phyloP scores from a whole-genome alignment of 2,329 filamentous ascomycete species.

The Fusarium sp. region DNA sequence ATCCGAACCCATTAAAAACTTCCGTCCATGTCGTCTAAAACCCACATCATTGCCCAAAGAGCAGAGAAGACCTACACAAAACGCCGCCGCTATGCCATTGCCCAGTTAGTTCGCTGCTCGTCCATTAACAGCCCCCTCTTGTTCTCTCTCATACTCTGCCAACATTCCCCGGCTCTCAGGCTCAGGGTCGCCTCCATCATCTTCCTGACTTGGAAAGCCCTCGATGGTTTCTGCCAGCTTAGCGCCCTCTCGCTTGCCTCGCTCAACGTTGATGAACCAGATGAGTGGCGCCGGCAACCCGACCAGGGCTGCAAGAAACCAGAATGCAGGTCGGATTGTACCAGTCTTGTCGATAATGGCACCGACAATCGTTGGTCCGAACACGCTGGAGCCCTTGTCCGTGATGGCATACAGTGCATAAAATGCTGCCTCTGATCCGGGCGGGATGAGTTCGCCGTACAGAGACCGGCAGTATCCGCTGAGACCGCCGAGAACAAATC shows the following conservation, averaged over 20 bases:
- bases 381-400: constrained; percentile 94
- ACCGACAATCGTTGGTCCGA: constrained; percentile 94
- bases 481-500: constrained; percentile 92
- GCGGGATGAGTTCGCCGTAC: constrained; percentile 93
- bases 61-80: constrained; percentile 14
- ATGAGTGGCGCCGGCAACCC: constrained; percentile 87
- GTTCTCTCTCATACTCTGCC: constrained; percentile 43
- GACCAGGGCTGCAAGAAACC: constrained; percentile 89
- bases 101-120: constrained; percentile 11
- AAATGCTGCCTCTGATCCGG: constrained; percentile 94
- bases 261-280: constrained; percentile 85
- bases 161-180: constrained; percentile 46
- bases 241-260: constrained; percentile 77
- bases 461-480: constrained; percentile 92
- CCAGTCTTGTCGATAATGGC: constrained; percentile 88
- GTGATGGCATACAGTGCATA: constrained; percentile 98
- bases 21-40: constrained; percentile 13
- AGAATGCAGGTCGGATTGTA: constrained; percentile 88
- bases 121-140: constrained; percentile 26
- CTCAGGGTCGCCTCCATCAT: constrained; percentile 31
- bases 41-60: background rate
- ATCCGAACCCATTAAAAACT: background rate
- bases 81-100: constrained; percentile 43
- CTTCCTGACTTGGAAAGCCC: constrained; percentile 55
- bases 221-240: constrained; percentile 72